Base-by-base conservation (phyloP, 805 yeast species). In the Schwanniomyces pseudopolymorphus region DNA sequence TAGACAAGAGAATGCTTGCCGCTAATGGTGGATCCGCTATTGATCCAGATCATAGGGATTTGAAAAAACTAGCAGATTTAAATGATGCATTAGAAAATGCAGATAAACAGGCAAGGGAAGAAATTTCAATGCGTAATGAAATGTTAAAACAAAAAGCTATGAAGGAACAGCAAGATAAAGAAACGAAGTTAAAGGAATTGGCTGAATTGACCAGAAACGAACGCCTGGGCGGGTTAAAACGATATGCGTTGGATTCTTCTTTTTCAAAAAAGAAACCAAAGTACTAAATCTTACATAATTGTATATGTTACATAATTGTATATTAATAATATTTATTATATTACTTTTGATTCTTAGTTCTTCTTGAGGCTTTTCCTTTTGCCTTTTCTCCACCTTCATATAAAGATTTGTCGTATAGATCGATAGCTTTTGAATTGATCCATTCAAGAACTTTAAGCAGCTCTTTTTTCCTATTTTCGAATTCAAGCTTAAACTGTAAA, bases 11-110 rank as follows among this genome's bases (percentile, higher is more conserved):
- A 48, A 70, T 88, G 45, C 48, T 58, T 20, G 84, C 85, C 1
- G 75, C 81, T 2, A 76, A 78, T 11, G 61, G 61, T n/a, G 63
- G 63, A 7, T 42, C 53, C 10, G 26, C 24, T 8, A 24, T 41
- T 2, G 41, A 39, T 11, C 66, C 68, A 5, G 26, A 22, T 17
- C 28, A 21, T n/a, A 26, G 31, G 10, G 63, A 69, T 0, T 65
- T 71, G 17, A 80, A 80, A 45, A 81, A 81, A 39, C 84, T 85
- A 59, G 74, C 80, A 2, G 70, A 75, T 26, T 72, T 92, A 20
- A 80, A 90, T 1, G 79, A 76, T 42, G 96, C 97, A 0, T 71
- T 92, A 43, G 84, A 81, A 43, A 67, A 69, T 13, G 96, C 94
- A 0, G 92, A 66, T 39, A 46, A 50, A 13, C 33, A 52, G 19